phyloP scores from a whole-genome alignment of 2,329 filamentous ascomycete species.

The Cytospora chrysosperma region DNA sequence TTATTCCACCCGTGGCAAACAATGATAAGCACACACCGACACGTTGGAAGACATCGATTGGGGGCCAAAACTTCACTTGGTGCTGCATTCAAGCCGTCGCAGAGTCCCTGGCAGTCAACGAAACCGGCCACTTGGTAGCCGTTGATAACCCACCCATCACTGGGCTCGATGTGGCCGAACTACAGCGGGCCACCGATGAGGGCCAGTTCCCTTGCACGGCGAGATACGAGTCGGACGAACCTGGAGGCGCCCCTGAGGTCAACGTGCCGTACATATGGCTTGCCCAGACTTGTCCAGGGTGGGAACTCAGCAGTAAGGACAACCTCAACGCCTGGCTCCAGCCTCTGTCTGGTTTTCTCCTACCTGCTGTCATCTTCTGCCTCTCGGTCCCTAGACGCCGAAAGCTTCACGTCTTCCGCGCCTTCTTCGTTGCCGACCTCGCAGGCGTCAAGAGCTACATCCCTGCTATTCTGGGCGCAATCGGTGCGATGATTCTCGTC shows the following conservation, averaged over 20 bases:
- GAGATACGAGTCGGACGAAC: slow-evolving; percentile 25
- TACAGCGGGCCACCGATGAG: not conserved
- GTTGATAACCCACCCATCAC: slow-evolving; percentile 11
- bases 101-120: slow-evolving; percentile 23
- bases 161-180: slow-evolving; percentile 8
- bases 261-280: slow-evolving; percentile 26
- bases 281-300: slow-evolving; percentile 29
- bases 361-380: slow-evolving; percentile 33
- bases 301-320: slow-evolving; percentile 26
- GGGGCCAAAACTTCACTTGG: slow-evolving; percentile 30
- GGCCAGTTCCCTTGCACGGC: slow-evolving; percentile 31
- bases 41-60: slow-evolving; percentile 10
- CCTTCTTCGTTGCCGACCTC: slow-evolving; percentile 26
- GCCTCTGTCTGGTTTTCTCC: slow-evolving; percentile 30
- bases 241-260: slow-evolving; percentile 27
- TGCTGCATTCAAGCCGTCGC: slow-evolving; percentile 30
- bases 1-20: not conserved
- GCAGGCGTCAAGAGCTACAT: slow-evolving; percentile 24
- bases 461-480: slow-evolving; percentile 20
- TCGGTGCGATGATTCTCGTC: slow-evolving; percentile 26
- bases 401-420: slow-evolving; percentile 26
- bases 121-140: slow-evolving; percentile 15
- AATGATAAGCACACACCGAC: not conserved
- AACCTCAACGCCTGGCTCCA: slow-evolving; percentile 30
- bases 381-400: slow-evolving; percentile 30